Evolutionary conservation across 2,329 filamentous ascomycete genomes (phyloP).

Genomic region (Gremmenia infestans): DNA sequence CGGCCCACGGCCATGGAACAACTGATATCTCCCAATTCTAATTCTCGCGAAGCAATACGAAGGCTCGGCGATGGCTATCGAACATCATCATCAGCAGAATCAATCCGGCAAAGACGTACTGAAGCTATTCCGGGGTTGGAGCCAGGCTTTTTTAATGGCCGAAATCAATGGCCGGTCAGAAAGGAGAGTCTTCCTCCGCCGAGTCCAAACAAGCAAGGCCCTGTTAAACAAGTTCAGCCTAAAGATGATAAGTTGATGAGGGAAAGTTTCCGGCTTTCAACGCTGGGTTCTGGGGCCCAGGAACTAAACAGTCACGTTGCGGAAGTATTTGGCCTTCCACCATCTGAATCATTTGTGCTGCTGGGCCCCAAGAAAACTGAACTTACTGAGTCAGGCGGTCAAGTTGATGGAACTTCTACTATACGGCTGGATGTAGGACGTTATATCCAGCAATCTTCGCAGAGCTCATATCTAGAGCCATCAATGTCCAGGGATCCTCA

Average conservation of each 20-base stretch:
- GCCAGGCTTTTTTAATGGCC: background rate
- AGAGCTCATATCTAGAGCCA: background rate
- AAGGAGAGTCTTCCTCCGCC: background rate
- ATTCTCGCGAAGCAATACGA: conserved; percentile 2
- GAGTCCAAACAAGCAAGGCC: background rate
- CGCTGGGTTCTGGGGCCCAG: conserved; percentile 18
- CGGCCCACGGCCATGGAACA: conserved; percentile 20
- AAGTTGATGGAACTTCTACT: background rate
- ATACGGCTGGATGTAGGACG: background rate
- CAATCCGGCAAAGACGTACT: conserved; percentile 3
- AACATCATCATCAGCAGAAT: conserved; percentile 14
- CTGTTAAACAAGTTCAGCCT: background rate
- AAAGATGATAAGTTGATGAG: conserved; percentile 4
- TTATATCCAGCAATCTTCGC: background rate
- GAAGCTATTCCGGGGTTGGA: background rate
- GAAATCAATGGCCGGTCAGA: background rate
- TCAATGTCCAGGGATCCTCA: background rate
- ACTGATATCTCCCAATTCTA: conserved; percentile 3
- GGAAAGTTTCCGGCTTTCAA: conserved; percentile 12
- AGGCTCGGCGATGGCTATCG: conserved; percentile 8
- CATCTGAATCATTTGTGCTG: conserved; percentile 14
- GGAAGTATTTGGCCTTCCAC: conserved; percentile 23
- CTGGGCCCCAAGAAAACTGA: conserved; percentile 1
- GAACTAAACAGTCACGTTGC: conserved; percentile 23
- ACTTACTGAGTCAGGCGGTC: background rate